A percentile compares a stretch with the other conserved stretches of the same genome.
These are phyloP conservation scores for Glebionis coronaria DNA, from an alignment of 129 eudicot genomes.

Conservation along the genomic window DNA sequence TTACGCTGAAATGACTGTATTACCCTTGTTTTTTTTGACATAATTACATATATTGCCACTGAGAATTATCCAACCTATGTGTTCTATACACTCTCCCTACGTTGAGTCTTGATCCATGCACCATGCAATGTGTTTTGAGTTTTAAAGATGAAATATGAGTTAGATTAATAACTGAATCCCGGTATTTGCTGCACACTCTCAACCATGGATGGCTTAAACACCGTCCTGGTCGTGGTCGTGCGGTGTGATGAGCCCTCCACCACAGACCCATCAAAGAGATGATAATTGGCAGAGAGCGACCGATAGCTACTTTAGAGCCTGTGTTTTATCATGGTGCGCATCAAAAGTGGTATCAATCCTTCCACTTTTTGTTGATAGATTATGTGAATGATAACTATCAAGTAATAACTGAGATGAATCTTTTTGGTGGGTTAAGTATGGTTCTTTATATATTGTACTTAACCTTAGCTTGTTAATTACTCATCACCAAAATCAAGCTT, in stretches of 20 bases:
- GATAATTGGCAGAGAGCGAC: slow-evolving; percentile 29
- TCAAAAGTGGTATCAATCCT: slow-evolving; percentile 37
- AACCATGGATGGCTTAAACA: slow-evolving; percentile 23
- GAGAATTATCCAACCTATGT: too few species aligned
- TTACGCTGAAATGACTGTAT: too few species aligned
- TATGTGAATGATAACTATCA: background rate
- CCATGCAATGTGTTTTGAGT: background rate
- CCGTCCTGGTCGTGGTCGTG: slow-evolving; percentile 27
- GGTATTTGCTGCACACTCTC: slow-evolving; percentile 16
- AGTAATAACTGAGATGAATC: slow-evolving; percentile 11
- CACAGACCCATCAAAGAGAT: too few species aligned
- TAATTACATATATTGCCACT: too few species aligned
- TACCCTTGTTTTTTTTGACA: too few species aligned
- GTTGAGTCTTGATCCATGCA: slow-evolving; percentile 6
- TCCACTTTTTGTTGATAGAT: slow-evolving; percentile 16
- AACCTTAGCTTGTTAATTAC: too few species aligned
- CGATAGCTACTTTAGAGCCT: slow-evolving; percentile 33
- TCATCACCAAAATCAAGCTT: too few species aligned
- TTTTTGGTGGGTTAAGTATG: background rate
- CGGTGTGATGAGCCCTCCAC: slow-evolving; percentile 41
- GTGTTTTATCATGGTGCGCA: slow-evolving; percentile 32
- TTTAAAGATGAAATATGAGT: background rate
- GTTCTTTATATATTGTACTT: background rate
- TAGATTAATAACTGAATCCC: background rate
- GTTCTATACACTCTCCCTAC: too few species aligned